Conservation (phyloP, 176 grass and related monocot species). For the Musa schizocarpa region DNA sequence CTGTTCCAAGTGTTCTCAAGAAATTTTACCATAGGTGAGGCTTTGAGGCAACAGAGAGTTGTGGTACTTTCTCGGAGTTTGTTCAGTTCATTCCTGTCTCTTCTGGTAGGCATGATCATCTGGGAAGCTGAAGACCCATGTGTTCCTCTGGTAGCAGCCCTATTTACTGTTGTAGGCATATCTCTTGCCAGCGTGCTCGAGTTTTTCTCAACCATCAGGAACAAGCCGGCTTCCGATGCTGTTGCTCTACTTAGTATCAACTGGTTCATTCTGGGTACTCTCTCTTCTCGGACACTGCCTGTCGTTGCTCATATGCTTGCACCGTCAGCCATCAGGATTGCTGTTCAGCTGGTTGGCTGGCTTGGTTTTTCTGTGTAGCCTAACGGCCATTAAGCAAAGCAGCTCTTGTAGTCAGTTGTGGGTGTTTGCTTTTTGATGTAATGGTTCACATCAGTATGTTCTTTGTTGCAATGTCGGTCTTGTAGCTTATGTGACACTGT, state of each 20-base stretch:
- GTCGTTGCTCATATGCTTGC: conserved; percentile 6
- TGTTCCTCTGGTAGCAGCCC: conserved; percentile 46
- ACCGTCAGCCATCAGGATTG: conserved; percentile 10
- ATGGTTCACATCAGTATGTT: too few relatives aligned
- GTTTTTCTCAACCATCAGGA: conserved; percentile 14
- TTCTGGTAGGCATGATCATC: conserved; percentile 39
- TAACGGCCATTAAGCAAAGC: not conserved
- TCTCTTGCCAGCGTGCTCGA: conserved; percentile 45
- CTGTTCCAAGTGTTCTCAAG: not conserved
- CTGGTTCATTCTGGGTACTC: conserved; percentile 54
- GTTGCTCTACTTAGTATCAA: conserved; percentile 52
- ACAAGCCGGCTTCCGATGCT: conserved; percentile 19
- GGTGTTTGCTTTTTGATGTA: too few relatives aligned
- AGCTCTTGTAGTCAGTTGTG: not conserved
- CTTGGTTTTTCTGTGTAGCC: not conserved
- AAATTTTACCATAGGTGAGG: not conserved
- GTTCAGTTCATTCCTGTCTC: conserved; percentile 39
- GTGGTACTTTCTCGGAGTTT: conserved; percentile 32
- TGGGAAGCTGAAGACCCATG: conserved; percentile 38
- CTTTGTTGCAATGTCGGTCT: too few relatives aligned
- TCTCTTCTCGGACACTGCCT: conserved; percentile 41
- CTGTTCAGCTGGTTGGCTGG: conserved; percentile 4
- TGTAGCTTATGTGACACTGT: too few relatives aligned
- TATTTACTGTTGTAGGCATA: conserved; percentile 37
- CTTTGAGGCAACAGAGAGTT: not conserved